phyloP scores from a whole-genome alignment of 371 early-diverging fungal species.

The Batrachochytrium dendrobatidis region DNA sequence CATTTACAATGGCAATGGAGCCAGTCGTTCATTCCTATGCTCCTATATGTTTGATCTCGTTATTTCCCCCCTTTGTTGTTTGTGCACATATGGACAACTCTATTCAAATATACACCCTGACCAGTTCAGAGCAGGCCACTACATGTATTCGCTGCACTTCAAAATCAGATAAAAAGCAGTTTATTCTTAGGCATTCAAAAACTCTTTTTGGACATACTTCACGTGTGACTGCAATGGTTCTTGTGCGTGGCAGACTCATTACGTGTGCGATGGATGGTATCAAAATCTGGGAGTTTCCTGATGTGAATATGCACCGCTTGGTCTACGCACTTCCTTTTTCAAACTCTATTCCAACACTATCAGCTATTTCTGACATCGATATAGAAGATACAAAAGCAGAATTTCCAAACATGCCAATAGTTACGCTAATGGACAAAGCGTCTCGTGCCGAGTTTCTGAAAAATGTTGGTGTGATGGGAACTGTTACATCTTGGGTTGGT shows the following conservation, averaged over 20 bases:
- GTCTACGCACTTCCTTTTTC: neutral
- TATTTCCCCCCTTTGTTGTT: neutral
- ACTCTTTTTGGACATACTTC: neutral
- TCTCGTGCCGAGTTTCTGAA: no score
- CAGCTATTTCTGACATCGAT: no score
- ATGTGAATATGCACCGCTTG: neutral
- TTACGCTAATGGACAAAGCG: no score
- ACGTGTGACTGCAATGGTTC: neutral
- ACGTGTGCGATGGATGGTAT: neutral
- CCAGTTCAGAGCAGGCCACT: no score
- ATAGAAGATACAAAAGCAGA: no score
- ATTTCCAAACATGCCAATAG: no score
- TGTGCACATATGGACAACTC: slow-evolving; percentile 1
- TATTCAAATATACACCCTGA: neutral
- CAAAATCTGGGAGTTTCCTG: neutral
- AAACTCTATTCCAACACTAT: slow-evolving; percentile 1
- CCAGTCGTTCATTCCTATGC: neutral
- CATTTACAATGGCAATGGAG: neutral
- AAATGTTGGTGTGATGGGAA: no score
- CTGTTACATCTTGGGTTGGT: no score
- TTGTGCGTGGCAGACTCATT: neutral
- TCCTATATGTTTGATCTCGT: neutral
- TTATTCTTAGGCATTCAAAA: neutral
- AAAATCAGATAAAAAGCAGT: neutral
- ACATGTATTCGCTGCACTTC: neutral